Evolutionary conservation across 1,139 yeast genomes (phyloP), one percentile per base, ranked within the genome.

Genomic region (Yamadazyma sp.): DNA sequence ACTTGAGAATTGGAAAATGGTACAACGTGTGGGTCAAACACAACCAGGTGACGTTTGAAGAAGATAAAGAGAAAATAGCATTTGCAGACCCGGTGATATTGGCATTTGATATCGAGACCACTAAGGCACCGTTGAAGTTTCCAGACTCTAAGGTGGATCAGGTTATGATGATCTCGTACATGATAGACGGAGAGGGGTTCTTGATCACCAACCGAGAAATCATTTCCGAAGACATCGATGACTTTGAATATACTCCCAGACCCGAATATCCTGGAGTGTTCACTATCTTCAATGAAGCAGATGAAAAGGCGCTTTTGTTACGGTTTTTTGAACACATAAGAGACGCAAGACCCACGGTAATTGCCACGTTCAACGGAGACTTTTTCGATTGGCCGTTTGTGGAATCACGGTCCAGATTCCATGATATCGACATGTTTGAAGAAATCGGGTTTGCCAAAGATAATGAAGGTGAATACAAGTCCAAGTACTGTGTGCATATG

Each of bases 371-470:
- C 54, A 94, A 94, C 64, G 99, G 99, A 69, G 99, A 94, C 59
- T 89, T 89, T 56, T 94, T 94, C 64, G 99, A 94, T 71, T 94
- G 98, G 98, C 99, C 99, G 1, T 94, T 89, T 60, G 94, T 94
- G 5, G 98, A 90, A 51, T 82, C 86, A 12, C 73, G 99, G 56
- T 82, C 97, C 2, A 66, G 82, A 25, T 76, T 78, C 43, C 95
- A 92, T 58, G 97, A 88, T 17, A 59, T 94, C 48, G 84, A 86
- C 58, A 83, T 94, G 95, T 86, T 80, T 57, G 85, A 85, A 37
- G 97, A 92, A 59, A 92, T 92, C 52, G 99, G 99, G 1, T 94
- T 92, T 58, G 87, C 89, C 6, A 81, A 81, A 39, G 97, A 94
- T 59, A 69, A 73, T 33, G 97, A 90, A 52, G 96, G 87, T 27